Evolutionary conservation across 805 yeast genomes (phyloP).

Genomic region (Wickerhamomyces chaumierensis): DNA sequence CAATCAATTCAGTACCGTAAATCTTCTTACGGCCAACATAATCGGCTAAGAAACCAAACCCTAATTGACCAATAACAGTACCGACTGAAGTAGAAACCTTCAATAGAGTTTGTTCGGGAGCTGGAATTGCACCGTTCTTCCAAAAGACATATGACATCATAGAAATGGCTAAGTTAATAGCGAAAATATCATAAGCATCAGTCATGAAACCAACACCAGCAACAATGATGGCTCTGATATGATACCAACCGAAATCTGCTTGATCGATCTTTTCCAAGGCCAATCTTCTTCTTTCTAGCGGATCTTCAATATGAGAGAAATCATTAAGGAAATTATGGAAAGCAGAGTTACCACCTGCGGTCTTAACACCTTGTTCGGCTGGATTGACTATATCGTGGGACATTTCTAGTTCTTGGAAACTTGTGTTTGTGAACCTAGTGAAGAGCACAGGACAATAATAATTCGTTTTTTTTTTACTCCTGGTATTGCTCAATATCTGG

Average conservation of each 20-base stretch:
- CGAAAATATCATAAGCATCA: conserved; percentile 87
- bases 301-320: conserved; percentile 74
- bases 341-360: conserved; percentile 74
- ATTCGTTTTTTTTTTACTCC: too few relatives aligned
- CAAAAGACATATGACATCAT: conserved; percentile 75
- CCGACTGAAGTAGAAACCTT: conserved; percentile 91
- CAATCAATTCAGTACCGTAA: conserved; percentile 78
- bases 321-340: conserved; percentile 75
- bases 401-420: too few relatives aligned
- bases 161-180: conserved; percentile 72
- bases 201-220: conserved; percentile 94
- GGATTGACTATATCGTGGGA: conserved; percentile 14
- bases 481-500: too few relatives aligned
- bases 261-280: conserved; percentile 79
- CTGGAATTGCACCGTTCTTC: conserved; percentile 46
- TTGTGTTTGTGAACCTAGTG: too few relatives aligned
- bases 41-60: conserved; percentile 79
- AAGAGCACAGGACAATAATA: too few relatives aligned
- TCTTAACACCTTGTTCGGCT: conserved; percentile 21
- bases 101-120: conserved; percentile 62
- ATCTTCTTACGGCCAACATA: conserved; percentile 74
- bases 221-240: conserved; percentile 67
- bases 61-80: conserved; percentile 83
- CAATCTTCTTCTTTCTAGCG: conserved; percentile 76
- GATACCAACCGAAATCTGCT: conserved; percentile 74